Base-by-base conservation (phyloP, 257 asterid genomes). In the Solanum virginianum region DNA sequence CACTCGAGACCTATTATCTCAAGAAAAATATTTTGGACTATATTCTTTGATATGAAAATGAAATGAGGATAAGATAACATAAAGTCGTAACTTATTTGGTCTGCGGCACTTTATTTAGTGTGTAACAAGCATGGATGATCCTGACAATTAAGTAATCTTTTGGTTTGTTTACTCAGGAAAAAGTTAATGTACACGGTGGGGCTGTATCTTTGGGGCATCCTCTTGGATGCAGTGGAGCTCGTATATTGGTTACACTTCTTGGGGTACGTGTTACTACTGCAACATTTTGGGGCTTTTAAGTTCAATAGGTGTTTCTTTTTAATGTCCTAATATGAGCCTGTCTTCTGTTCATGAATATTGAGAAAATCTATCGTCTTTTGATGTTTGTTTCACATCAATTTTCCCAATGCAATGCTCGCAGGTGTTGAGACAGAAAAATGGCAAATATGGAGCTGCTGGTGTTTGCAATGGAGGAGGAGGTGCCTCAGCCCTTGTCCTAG, bases 381-480 rank as follows among this genome's bases (percentile, higher is more conserved):
- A 82, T 39, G 39, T 26, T 77, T 26, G 60, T 71, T 75, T 53
- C 83, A 79, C 24, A 53, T 79, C 65, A 10, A 16, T 53, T 77
- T 49, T 47, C 63, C 63, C 82, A 84, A 63, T 49, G 60, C 57
- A 10, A 62, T 59, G 65, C 85, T 82, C 65, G 17, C 86, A 96
- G 99, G 99, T 96, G 79, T 83, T 96, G 92, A 96, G 59, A 91
- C 92, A 94, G 90, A 94, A 92, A 90, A 92, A 92, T 10, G 98
- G 95, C 12, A 95, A 94, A 90, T 88, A 89, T 49, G 99, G 99
- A 45, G 98, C 94, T 68, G 95, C 92, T 69, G 98, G 97, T 79
- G 95, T 95, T 86, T 96, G 99, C 94, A 96, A 96, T 36, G 99
- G 99, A 49, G 99, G 99, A 72, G 99, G 99, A 53, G 99, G 99